Evolutionary conservation across 2,329 filamentous ascomycete species (phyloP), one percentile per base, ranked within the genome.

Genomic region (Stagonosporopsis vannaccii): DNA sequence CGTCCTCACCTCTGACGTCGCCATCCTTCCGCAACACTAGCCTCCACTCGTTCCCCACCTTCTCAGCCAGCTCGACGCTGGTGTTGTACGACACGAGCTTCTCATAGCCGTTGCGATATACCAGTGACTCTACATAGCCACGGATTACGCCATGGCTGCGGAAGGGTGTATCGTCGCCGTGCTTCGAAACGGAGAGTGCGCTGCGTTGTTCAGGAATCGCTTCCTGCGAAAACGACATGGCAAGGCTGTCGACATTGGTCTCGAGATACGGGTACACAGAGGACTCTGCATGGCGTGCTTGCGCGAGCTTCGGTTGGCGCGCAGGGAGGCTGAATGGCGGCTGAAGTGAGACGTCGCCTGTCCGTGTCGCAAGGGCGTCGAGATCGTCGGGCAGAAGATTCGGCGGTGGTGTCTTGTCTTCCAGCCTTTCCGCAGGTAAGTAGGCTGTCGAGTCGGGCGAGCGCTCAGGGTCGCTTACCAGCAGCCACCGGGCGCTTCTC

Each of bases 141-240:
- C 80, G 76, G 4, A 90, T 80, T 2, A 86, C 80, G 3, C 78
- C 78, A 75, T 87, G 87, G 59, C 87, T 84, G 0, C 87, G 77
- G 60, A 89, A 90, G 0, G 87, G 87, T 0, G 85, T 85, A 17
- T 84, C 77, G 0, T 77, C 64, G 3, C 87, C 86, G 58, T 89
- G 84, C 23, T 81, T 61, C 9, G 63, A 61, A 66, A 22, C 74
- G 60, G 47, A 82, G 74, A 17, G 78, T 79, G 53, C 71, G 70
- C 39, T 79, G 63, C 13, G 77, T 79, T 23, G 75, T 69, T 39
- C 67, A 0, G 84, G 80, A 13, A 87, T 84, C 0, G 79, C 76
- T 50, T 87, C 85, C 57, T 85, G 79, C 0, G 80, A 82, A 69
- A 84, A 90, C 15, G 81, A 78, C 87, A 90, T 90, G 0, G 84